Evolutionary conservation across 371 early-diverging fungal species (phyloP), one percentile per base, ranked within the genome.

Genomic region (Thermomucor indicae-seudaticae): DNA sequence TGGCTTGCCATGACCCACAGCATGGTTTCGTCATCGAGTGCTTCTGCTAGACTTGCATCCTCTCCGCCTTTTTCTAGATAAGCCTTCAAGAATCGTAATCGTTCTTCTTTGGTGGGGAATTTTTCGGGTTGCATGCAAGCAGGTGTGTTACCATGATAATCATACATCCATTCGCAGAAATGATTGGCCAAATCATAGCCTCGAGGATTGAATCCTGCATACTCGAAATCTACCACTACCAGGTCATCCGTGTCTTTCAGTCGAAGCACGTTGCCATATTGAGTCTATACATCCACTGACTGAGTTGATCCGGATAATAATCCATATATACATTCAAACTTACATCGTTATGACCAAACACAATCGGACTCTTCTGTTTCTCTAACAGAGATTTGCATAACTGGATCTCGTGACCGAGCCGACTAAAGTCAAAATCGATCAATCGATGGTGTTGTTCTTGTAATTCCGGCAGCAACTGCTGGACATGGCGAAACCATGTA

Each of bases 181-280:
- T 93, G 93, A 60, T 94, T 94, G 19, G 88, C 91, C 44, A 94
- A 79, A 30, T 94, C 94, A 42, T 75, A 90, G 1, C 83, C 92
- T 4, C 90, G 85, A 53, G 82, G 83, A 51, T 89, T 93, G 63
- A 89, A 91, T 0, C 92, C 90, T n/a, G 93, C 78, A 55, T 94
- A 94, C 58, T 94, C 94, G 55, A 88, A 91, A 51, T 93, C 93
- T 6, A 71, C 64, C 24, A 71, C 50, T 4, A 67, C 71, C 5
- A 71, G 44, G 22, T 61, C 58, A 5, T 42, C 43, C 6, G 56
- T 60, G n/a, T 34, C 56, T 16, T 64, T 55, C 14, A 58, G 49
- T 49, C 53, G 55, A 22, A 72, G 51, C 8, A 72, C 61, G 38
- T 69, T 73, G 14, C 67, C 70, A 39, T 69, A 65, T 45, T 63